Evolutionary conservation across 139 green algal genomes (phyloP).

Genomic region (Chlorella sorokiniana): DNA sequence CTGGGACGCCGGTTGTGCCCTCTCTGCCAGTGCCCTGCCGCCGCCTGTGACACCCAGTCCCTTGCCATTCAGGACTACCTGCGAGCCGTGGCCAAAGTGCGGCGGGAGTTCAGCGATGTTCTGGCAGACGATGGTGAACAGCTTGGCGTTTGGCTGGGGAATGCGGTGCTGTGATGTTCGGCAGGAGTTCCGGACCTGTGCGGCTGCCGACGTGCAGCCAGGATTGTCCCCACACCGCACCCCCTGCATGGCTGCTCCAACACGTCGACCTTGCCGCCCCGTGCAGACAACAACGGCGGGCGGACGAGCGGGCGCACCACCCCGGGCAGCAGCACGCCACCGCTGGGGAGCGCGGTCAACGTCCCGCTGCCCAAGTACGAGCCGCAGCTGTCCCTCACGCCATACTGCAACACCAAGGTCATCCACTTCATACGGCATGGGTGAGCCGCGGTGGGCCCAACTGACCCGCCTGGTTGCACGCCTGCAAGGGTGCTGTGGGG

Average conservation of each 20-base stretch:
- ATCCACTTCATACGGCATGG: constrained; percentile 64
- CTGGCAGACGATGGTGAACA: constrained; percentile 1
- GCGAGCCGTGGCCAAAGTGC: constrained; percentile 44
- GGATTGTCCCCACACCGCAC: too few species aligned
- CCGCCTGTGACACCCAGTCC: too few species aligned
- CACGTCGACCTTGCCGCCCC: background rate
- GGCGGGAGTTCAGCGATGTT: constrained; percentile 47
- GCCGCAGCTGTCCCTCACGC: constrained; percentile 44
- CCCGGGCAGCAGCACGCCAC: background rate
- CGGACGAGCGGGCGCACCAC: background rate
- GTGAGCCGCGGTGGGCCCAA: background rate
- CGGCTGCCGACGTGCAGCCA: too few species aligned
- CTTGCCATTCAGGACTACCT: constrained; percentile 40
- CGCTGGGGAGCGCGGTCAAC: background rate
- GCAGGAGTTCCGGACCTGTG: too few species aligned
- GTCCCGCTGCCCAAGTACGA: constrained; percentile 31
- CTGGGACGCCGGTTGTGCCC: too few species aligned
- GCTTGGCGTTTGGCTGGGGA: background rate
- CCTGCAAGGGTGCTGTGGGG: too few species aligned
- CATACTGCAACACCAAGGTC: constrained; percentile 47
- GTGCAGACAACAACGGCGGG: constrained; percentile 16
- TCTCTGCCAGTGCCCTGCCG: too few species aligned
- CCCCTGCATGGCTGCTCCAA: background rate
- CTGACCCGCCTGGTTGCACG: too few species aligned
- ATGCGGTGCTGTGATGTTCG: too few species aligned